Evolutionary conservation across 768 basidiomycete species (phyloP).

Genomic region (Hericium alpestre): DNA sequence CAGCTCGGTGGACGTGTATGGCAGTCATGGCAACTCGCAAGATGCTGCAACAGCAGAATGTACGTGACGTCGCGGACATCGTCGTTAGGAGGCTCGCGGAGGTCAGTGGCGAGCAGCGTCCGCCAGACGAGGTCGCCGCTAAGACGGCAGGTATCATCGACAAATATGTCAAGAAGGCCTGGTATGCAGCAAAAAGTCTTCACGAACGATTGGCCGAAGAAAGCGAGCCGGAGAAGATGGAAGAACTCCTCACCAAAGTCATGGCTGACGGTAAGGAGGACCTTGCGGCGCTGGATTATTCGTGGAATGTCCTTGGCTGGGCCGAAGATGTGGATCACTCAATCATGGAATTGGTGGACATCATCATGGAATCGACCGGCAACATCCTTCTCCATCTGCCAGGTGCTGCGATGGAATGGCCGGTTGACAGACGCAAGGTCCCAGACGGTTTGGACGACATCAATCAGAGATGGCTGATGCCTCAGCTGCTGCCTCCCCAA

Average conservation of each 20-base stretch:
- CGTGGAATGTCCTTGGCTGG: conserved; percentile 1
- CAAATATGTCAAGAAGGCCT: conserved; percentile 1
- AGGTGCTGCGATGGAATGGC: not conserved
- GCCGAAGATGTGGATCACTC: not conserved
- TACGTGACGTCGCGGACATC: not conserved
- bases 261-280: not conserved
- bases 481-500: conserved; percentile 6
- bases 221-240: conserved; percentile 5
- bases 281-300: not conserved
- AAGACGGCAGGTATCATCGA: conserved; percentile 2
- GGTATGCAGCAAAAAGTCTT: not conserved
- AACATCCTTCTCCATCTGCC: not conserved
- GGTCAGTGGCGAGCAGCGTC: not conserved
- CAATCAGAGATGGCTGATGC: not conserved
- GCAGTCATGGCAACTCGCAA: conserved; percentile 2
- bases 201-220: not conserved
- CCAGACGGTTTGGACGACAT: not conserved
- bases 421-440: conserved; percentile 1
- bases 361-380: not conserved
- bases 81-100: not conserved
- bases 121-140: not conserved
- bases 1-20: conserved; percentile 10
- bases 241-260: conserved; percentile 2
- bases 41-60: not conserved
- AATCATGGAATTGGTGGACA: not conserved